Base-by-base conservation (phyloP, 2,329 filamentous ascomycete species). In the Scolecobasidium constrictum region DNA sequence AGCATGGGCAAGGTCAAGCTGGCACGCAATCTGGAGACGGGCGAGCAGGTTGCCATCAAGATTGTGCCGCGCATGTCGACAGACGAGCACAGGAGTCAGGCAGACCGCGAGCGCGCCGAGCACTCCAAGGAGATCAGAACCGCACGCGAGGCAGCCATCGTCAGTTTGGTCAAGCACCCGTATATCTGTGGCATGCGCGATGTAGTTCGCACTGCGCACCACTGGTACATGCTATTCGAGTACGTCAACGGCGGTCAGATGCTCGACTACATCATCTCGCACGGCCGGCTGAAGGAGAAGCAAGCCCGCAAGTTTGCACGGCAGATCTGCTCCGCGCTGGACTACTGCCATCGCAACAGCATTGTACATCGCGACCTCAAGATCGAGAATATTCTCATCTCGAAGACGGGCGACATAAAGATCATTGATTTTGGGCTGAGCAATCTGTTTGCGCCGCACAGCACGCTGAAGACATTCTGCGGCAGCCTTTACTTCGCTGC, bases 171-270 rank as follows among this genome's bases (percentile, higher is more conserved):
- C 45, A 86, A 87, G 56, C 92, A 96, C 56, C 92, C 90, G 12
- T 93, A 94, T 58, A 93, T 98, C 46, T 96, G 92, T 60, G 87
- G 85, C 46, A 84, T 98, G 74, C 80, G 87, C 50, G 92, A 98
- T 65, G 87, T 95, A 19, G 83, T 96, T 44, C 82, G 88, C 45
- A 96, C 92, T 40, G 90, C 92, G 56, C 92, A 95, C 60, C 92
- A 98, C 64, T 98, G 92, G 92, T 98, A 98, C 65, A 98, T 98
- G 92, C 78, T 98, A 40, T 98, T 94, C 58, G 92, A 98, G 66
- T 95, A 92, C 61, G 92, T 98, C 63, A 95, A 98, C 58, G 92
- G 92, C 38, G 92, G 92, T 15, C 92, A 98, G 66, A 96, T 98
- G 92, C 78, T 98, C 48, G 92, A 98, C 67, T 98, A 96, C 65